Conservation (phyloP, 495 filamentous ascomycete genomes). For the Penicillium verhagenii region DNA sequence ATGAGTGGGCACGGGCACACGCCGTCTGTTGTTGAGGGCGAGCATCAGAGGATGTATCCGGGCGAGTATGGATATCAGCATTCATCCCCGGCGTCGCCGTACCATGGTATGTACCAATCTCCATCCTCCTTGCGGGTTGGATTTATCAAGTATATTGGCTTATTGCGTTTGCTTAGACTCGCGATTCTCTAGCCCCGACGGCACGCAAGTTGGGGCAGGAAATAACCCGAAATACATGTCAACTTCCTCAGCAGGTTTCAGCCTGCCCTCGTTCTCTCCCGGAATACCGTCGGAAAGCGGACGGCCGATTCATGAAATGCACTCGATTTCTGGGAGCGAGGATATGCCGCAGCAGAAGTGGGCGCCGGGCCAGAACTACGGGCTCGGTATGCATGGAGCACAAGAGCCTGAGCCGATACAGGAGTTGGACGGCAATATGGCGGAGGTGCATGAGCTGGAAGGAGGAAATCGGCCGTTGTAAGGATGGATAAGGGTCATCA, state of each 20-base stretch:
- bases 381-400: constrained; percentile 14
- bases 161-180: constrained; percentile 10
- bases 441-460: constrained; percentile 9
- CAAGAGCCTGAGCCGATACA: constrained; percentile 13
- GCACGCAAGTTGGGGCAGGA: constrained; percentile 8
- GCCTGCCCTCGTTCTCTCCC: constrained; percentile 8
- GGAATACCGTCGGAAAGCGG: constrained; percentile 7
- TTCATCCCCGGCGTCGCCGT: constrained; percentile 9
- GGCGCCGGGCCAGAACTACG: constrained; percentile 8
- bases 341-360: constrained; percentile 11
- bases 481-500: too few relatives aligned
- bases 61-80: too few relatives aligned
- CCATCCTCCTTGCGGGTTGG: constrained; percentile 3
- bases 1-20: constrained; percentile 11
- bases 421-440: constrained; percentile 11
- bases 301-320: constrained; percentile 4
- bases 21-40: constrained; percentile 10
- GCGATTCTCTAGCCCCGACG: constrained; percentile 9
- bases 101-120: constrained; percentile 9
- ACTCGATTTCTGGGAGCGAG: constrained; percentile 8
- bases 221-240: constrained; percentile 8
- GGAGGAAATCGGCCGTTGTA: constrained; percentile 8
- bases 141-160: constrained; percentile 8
- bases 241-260: constrained; percentile 8
- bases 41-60: too few relatives aligned